phyloP scores from a whole-genome alignment of 768 basidiomycete species.

The Pleurotus eryngii region DNA sequence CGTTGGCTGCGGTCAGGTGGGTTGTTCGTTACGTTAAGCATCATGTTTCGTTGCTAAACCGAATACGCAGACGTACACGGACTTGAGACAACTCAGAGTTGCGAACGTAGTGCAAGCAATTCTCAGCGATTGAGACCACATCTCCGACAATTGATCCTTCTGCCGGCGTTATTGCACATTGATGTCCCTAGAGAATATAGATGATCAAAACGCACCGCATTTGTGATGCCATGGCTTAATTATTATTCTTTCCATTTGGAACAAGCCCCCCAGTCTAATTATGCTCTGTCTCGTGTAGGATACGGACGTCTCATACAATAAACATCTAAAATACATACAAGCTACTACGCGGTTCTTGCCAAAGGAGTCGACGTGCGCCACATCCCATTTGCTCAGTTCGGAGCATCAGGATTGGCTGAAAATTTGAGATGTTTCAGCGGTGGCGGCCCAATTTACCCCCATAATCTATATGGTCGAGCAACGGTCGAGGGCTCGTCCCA shows the following conservation, averaged over 20 bases:
- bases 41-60: conserved; percentile 1
- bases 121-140: conserved; percentile 57
- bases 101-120: conserved; percentile 93
- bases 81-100: conserved; percentile 86
- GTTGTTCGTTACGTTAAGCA: conserved; percentile 18
- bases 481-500: background rate
- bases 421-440: too few relatives aligned
- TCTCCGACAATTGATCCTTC: background rate
- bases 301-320: background rate
- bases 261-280: too few relatives aligned
- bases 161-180: too few relatives aligned
- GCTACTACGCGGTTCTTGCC: background rate
- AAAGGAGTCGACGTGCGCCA: too few relatives aligned
- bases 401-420: too few relatives aligned
- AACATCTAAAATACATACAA: background rate
- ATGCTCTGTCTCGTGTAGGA: too few relatives aligned
- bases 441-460: background rate
- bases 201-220: too few relatives aligned
- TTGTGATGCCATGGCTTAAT: background rate
- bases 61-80: conserved; percentile 82
- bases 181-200: too few relatives aligned
- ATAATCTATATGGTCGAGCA: background rate
- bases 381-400: too few relatives aligned
- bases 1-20: conserved; percentile 94
- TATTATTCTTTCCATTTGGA: background rate